Evolutionary conservation across 495 filamentous ascomycete species (phyloP).

Genomic region (Mycothermus thermophilus): DNA sequence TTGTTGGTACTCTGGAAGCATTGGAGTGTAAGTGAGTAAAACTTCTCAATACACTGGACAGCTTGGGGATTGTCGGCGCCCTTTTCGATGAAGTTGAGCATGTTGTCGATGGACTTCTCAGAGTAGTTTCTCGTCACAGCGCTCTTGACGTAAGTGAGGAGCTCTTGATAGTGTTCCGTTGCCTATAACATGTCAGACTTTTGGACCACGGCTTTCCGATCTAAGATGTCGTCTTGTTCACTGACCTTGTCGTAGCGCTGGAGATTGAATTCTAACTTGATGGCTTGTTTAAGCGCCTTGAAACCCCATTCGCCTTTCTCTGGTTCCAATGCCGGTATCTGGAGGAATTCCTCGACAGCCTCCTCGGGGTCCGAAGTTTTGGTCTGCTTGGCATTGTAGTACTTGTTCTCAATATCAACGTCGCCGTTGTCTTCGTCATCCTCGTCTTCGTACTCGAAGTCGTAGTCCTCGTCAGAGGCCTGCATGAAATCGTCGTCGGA

Average conservation of each 20-base stretch:
- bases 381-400: constrained; percentile 98
- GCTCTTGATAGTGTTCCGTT: constrained; percentile 85
- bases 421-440: constrained; percentile 80
- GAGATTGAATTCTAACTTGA: constrained; percentile 90
- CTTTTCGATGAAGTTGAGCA: constrained; percentile 97
- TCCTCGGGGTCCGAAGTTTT: constrained; percentile 77
- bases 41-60: constrained; percentile 80
- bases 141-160: constrained; percentile 93
- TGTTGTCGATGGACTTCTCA: constrained; percentile 98
- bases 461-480: constrained; percentile 91
- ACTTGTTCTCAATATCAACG: constrained; percentile 96
- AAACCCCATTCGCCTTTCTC: constrained; percentile 98
- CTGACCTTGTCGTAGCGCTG: constrained; percentile 69
- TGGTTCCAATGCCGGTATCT: constrained; percentile 62
- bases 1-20: constrained; percentile 98
- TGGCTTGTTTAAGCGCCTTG: constrained; percentile 93
- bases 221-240: too few relatives aligned
- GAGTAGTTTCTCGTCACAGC: constrained; percentile 97
- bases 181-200: constrained; percentile 41
- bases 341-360: constrained; percentile 83
- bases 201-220: too few relatives aligned
- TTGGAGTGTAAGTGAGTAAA: constrained; percentile 83
- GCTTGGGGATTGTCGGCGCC: constrained; percentile 62
- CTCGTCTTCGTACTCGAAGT: constrained; percentile 89
- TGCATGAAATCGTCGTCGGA: constrained; percentile 99